These are phyloP conservation scores for Calocybe gambosa DNA, from an alignment of 1,284 basidiomycete species.

Conservation along the genomic window DNA sequence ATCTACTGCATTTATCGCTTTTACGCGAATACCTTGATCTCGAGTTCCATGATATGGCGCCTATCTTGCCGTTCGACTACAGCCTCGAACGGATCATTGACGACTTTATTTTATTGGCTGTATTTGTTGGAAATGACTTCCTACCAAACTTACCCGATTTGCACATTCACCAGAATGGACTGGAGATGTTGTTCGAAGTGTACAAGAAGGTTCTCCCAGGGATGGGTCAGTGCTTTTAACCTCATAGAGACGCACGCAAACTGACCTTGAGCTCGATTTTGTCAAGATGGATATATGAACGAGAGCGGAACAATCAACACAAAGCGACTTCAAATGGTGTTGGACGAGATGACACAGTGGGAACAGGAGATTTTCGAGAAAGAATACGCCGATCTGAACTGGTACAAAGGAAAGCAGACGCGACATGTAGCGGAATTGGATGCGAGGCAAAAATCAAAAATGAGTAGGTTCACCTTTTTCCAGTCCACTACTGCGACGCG, in stretches of 20 bases:
- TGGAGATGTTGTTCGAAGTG: conserved; percentile 89
- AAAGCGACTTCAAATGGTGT: conserved; percentile 76
- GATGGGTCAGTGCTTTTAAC: conserved; percentile 49
- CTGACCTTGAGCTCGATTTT: background rate
- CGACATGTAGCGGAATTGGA: conserved; percentile 65
- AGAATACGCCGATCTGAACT: conserved; percentile 83
- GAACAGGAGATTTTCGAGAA: conserved; percentile 89
- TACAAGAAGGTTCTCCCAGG: conserved; percentile 89
- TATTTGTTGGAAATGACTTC: conserved; percentile 98
- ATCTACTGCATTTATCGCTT: conserved; percentile 89
- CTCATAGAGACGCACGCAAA: background rate
- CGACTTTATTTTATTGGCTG: conserved; percentile 94
- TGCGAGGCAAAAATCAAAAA: conserved; percentile 38
- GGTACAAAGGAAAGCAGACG: conserved; percentile 86
- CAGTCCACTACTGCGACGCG: background rate
- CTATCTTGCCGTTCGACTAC: conserved; percentile 37
- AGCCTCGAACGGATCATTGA: conserved; percentile 93
- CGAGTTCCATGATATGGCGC: conserved; percentile 75
- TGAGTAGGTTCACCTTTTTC: conserved; percentile 35
- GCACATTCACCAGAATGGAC: conserved; percentile 96
- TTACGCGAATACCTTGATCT: conserved; percentile 97
- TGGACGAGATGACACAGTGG: conserved; percentile 84
- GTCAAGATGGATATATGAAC: conserved; percentile 86
- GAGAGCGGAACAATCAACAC: conserved; percentile 83
- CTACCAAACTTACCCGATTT: conserved; percentile 93